These are phyloP conservation scores for Mycena metata DNA, from an alignment of 768 basidiomycete species.

Conservation along the genomic window DNA sequence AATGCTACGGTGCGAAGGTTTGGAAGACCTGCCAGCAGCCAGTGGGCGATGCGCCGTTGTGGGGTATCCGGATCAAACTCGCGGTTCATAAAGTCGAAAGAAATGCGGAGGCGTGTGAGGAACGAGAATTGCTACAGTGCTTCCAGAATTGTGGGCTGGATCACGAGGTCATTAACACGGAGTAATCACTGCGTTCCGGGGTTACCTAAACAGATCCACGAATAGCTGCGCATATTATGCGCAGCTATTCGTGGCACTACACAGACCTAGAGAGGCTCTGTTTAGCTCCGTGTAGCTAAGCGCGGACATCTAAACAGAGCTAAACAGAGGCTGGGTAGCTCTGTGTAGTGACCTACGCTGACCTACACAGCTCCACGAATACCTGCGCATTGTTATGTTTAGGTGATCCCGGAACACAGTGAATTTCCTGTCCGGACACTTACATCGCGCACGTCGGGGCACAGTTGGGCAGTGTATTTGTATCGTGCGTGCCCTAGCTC, in stretches of 20 bases:
- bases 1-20: slow-evolving; percentile 9
- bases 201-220: too few relatives aligned
- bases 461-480: neutral
- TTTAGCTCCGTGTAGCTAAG: too few relatives aligned
- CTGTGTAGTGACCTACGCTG: too few relatives aligned
- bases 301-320: too few relatives aligned
- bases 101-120: slow-evolving; percentile 18
- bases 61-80: neutral
- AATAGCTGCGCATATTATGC: too few relatives aligned
- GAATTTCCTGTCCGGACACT: neutral
- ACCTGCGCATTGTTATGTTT: too few relatives aligned
- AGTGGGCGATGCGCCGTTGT: slow-evolving; percentile 4
- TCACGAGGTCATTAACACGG: neutral
- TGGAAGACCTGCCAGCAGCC: slow-evolving; percentile 17
- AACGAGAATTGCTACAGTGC: slow-evolving; percentile 15
- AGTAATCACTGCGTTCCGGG: too few relatives aligned
- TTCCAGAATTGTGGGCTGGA: slow-evolving; percentile 11
- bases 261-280: too few relatives aligned
- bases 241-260: too few relatives aligned
- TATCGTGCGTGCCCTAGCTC: neutral
- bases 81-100: slow-evolving; percentile 4
- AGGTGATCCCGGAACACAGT: too few relatives aligned
- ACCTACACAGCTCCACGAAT: too few relatives aligned
- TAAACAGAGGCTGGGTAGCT: too few relatives aligned
- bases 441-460: slow-evolving; percentile 23